Conservation (phyloP, 1,284 basidiomycete genomes). For the Lentinus polychrous region DNA sequence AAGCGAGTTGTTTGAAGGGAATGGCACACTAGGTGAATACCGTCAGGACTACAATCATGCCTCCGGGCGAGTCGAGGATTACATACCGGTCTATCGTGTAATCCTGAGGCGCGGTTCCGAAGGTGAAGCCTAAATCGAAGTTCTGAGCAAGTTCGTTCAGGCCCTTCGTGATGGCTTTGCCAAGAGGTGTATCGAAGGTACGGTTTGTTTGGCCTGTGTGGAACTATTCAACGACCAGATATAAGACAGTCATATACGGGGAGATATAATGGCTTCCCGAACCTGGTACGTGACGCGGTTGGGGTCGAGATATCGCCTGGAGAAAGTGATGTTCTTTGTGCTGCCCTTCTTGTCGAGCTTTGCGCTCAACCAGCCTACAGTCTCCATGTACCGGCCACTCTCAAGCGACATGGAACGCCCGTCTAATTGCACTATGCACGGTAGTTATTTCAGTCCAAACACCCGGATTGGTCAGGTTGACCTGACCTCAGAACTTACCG, state of each 20-base stretch:
- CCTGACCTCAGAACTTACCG: conserved; percentile 29
- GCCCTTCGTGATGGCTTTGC: conserved; percentile 47
- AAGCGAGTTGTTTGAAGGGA: conserved; percentile 58
- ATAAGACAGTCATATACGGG: background rate
- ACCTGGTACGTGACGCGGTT: conserved; percentile 71
- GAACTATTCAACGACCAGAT: conserved; percentile 34
- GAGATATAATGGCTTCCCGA: conserved; percentile 4
- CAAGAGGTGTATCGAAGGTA: conserved; percentile 51
- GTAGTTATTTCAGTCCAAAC: background rate
- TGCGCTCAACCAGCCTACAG: conserved; percentile 63
- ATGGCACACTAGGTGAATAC: conserved; percentile 40
- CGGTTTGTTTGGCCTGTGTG: conserved; percentile 39
- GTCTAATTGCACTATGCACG: conserved; percentile 44
- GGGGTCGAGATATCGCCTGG: conserved; percentile 66
- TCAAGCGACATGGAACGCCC: conserved; percentile 66
- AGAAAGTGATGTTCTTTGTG: conserved; percentile 49
- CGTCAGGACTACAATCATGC: background rate
- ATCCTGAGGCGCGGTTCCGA: conserved; percentile 70
- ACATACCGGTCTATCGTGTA: conserved; percentile 56
- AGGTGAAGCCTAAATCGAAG: conserved; percentile 49
- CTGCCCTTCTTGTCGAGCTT: conserved; percentile 40
- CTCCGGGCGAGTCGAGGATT: background rate
- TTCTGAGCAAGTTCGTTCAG: conserved; percentile 41
- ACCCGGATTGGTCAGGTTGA: no score
- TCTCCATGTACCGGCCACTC: conserved; percentile 85